Conservation (phyloP, 495 filamentous ascomycete species). For the Penicillium arizonense region DNA sequence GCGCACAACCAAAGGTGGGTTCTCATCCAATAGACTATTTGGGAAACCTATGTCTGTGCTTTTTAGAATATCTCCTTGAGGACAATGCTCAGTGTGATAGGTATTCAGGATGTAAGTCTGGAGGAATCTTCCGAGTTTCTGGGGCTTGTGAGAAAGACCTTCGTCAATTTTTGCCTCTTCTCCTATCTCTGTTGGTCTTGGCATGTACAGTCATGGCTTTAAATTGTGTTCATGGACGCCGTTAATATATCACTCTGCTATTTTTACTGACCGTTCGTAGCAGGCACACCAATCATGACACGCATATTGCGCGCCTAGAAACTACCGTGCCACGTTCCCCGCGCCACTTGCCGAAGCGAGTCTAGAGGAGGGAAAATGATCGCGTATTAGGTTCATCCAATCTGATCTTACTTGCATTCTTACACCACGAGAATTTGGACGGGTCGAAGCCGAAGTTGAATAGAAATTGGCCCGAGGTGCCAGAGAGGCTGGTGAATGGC, state of each 20-base stretch:
- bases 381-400: background rate
- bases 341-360: constrained; percentile 1
- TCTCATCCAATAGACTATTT: constrained; percentile 17
- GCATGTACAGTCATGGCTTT: background rate
- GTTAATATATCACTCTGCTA: background rate
- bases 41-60: constrained; percentile 14
- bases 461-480: constrained; percentile 3
- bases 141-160: background rate
- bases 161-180: constrained; percentile 3
- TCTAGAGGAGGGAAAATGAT: background rate
- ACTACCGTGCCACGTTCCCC: constrained; percentile 3
- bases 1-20: constrained; percentile 8
- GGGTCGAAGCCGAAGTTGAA: background rate
- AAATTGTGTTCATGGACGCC: background rate
- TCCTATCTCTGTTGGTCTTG: background rate
- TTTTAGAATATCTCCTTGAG: background rate
- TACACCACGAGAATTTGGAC: background rate
- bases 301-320: background rate
- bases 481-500: constrained; percentile 14
- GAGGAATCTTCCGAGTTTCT: background rate
- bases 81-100: background rate
- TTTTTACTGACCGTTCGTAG: constrained; percentile 3
- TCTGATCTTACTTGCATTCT: background rate
- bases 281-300: constrained; percentile 6
- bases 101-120: background rate